These are phyloP conservation scores for Lathyrus sativus DNA, from an alignment of 306 rosid species.

Conservation along the genomic window DNA sequence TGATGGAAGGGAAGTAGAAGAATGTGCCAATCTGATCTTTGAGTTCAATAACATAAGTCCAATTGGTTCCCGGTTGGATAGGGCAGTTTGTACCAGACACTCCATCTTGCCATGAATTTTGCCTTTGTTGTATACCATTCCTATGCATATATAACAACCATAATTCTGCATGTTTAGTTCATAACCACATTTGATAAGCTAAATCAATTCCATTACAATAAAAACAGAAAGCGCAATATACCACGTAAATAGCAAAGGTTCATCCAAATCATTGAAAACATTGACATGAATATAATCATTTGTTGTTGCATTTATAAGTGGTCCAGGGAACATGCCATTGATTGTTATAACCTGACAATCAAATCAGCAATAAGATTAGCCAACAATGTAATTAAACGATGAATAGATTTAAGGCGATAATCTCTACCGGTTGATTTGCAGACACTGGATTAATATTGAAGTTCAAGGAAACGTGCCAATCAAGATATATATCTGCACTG, in stretches of 20 bases:
- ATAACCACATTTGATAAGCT: neutral
- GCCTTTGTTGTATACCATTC: constrained; percentile 90
- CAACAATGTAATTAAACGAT: constrained; percentile 6
- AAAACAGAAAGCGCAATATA: constrained; percentile 19
- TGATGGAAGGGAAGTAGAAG: constrained; percentile 82
- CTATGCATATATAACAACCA: constrained; percentile 43
- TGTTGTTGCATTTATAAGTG: constrained; percentile 73
- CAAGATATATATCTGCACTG: constrained; percentile 47
- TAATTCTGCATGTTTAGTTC: neutral
- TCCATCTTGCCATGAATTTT: constrained; percentile 95
- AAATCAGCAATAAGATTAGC: constrained; percentile 10
- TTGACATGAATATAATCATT: constrained; percentile 63
- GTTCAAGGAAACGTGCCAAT: constrained; percentile 57
- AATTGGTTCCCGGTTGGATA: constrained; percentile 60
- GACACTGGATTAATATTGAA: constrained; percentile 43
- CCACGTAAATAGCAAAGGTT: constrained; percentile 82
- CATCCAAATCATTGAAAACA: constrained; percentile 69
- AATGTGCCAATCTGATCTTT: constrained; percentile 91
- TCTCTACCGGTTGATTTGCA: constrained; percentile 50
- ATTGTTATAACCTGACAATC: constrained; percentile 69
- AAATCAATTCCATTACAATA: neutral
- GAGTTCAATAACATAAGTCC: constrained; percentile 68
- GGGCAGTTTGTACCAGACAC: constrained; percentile 90
- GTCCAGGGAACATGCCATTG: constrained; percentile 86
- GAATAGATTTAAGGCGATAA: neutral